Evolutionary conservation across 495 filamentous ascomycete species (phyloP), one percentile per base, ranked within the genome.

Genomic region (Neurospora sp.): DNA sequence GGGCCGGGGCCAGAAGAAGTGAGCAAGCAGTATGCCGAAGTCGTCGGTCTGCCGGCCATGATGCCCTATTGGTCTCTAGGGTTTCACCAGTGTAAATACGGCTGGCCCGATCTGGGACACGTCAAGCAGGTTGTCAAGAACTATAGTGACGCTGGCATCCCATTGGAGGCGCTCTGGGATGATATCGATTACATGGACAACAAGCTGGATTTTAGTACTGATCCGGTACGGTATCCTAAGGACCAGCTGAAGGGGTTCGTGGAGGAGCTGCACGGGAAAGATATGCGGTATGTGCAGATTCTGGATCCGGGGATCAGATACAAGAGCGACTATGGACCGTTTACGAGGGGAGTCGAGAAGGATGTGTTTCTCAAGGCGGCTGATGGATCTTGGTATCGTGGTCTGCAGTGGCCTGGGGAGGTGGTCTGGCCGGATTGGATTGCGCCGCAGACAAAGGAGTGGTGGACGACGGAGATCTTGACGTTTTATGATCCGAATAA

Each of bases 381-480:
- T 17, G 89, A 94, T 72, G 92, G 91, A 15, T 86, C 86, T 11
- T 81, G 90, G 45, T 94, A 90, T 82, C 83, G 90, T 76, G 94
- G 92, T 28, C 89, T 91, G 11, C 93, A 96, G 38, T 97, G 94
- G 94, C 92, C 93, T 28, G 94, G 94, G 66, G 86, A 90, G 31
- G 91, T 92, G 5, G 92, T 88, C 3, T 96, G 90, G 79, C 93
- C 93, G 0, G 94, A 97, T 80, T 96, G 93, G 94, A 94, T 96
- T 78, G 84, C 90, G 62, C 85, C 89, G 0, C 85, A 86, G 31
- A 88, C 88, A 0, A 86, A 90, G 71, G 79, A 81, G 0, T 97
- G 90, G 82, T 97, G 94, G 94, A 90, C 90, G 71, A 83, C 82
- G 21, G 90, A 96, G 78, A 93, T 96, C 78, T 75, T 72, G 17